These are phyloP conservation scores for Pinus tabuliformis DNA, from an alignment of 75 land plant genomes.

Conservation along the genomic window DNA sequence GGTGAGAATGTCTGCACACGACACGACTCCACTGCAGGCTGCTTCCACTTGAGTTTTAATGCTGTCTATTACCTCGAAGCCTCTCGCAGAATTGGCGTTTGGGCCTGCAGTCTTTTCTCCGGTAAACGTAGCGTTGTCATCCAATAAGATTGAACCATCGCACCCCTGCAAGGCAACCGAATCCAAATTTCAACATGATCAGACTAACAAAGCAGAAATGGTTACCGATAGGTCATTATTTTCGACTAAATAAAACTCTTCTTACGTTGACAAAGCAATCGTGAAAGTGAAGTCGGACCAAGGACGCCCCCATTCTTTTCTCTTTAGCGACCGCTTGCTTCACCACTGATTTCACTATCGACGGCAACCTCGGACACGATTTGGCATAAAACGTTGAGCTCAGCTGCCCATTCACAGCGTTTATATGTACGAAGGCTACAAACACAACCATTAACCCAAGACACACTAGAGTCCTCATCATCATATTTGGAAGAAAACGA, in stretches of 20 bases:
- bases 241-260: neutral
- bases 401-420: constrained; percentile 13
- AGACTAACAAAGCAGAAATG: too few relatives aligned
- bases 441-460: too few relatives aligned
- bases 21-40: constrained; percentile 17
- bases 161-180: constrained; percentile 9
- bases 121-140: neutral
- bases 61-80: constrained; percentile 16
- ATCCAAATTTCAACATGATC: too few relatives aligned
- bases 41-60: constrained; percentile 12
- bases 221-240: neutral
- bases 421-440: too few relatives aligned
- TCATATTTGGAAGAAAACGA: too few relatives aligned
- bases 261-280: constrained; percentile 35
- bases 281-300: constrained; percentile 29
- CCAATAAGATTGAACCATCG: constrained; percentile 18
- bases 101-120: constrained; percentile 18
- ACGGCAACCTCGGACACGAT: constrained; percentile 30
- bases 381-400: constrained; percentile 25
- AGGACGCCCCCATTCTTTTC: constrained; percentile 26
- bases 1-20: constrained; percentile 23
- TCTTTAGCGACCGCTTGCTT: constrained; percentile 24
- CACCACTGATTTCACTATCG: constrained; percentile 21
- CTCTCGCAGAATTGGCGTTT: constrained; percentile 16
- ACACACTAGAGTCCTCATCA: too few relatives aligned